Conservation (phyloP, 192 early-diverging fungal genomes). For the Coemansia aciculifera region DNA sequence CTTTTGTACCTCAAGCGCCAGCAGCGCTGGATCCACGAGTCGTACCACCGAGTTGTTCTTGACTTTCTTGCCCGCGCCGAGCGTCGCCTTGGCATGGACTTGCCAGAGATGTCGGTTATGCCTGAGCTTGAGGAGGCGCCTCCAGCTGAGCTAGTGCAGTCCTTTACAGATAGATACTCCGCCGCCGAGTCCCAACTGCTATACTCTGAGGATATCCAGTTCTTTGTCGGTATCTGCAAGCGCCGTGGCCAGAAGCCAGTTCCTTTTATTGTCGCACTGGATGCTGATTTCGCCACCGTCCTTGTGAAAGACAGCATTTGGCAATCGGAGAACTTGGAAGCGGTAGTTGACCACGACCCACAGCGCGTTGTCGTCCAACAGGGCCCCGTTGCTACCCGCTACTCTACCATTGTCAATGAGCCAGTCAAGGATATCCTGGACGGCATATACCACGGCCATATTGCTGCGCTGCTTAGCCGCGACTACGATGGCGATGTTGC, state of each 20-base stretch:
- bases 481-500: constrained; percentile 65
- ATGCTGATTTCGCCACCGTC: constrained; percentile 87
- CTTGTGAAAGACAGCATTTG: constrained; percentile 90
- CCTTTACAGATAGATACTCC: constrained; percentile 11
- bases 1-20: constrained; percentile 78
- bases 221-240: constrained; percentile 48
- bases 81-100: constrained; percentile 57
- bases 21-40: constrained; percentile 77
- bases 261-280: constrained; percentile 86
- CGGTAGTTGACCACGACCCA: constrained; percentile 81
- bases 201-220: constrained; percentile 41
- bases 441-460: constrained; percentile 77
- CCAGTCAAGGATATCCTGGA: constrained; percentile 88
- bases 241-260: constrained; percentile 74
- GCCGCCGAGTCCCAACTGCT: constrained; percentile 32
- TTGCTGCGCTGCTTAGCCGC: constrained; percentile 69
- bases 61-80: constrained; percentile 84
- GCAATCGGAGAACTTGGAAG: constrained; percentile 86
- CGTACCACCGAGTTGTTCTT: constrained; percentile 69
- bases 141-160: constrained; percentile 33
- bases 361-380: constrained; percentile 84
- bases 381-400: constrained; percentile 78
- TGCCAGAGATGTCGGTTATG: constrained; percentile 4
- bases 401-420: constrained; percentile 72
- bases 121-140: background rate